A percentile compares a stretch with the other conserved stretches of the same genome.
These are phyloP conservation scores for Purshia tridentata DNA, from an alignment of 306 rosid genomes.

Conservation along the genomic window DNA sequence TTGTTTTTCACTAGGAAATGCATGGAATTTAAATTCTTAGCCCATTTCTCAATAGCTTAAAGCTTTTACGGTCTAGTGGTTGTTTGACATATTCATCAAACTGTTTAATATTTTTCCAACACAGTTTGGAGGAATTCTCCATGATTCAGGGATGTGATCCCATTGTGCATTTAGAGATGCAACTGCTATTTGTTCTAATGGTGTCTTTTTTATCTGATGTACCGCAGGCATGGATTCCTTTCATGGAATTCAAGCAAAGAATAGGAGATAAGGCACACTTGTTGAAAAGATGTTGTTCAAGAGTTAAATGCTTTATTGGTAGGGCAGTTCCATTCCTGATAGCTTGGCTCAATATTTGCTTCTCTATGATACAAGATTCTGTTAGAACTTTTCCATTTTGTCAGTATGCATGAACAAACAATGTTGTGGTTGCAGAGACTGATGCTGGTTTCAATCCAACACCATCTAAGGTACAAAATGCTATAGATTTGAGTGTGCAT, in stretches of 20 bases:
- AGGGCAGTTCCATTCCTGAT: slow-evolving; percentile 4
- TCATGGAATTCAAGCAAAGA: slow-evolving; percentile 50
- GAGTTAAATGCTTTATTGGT: slow-evolving; percentile 76
- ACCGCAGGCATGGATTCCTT: slow-evolving; percentile 53
- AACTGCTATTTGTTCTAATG: neutral
- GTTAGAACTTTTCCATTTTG: neutral
- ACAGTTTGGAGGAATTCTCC: neutral
- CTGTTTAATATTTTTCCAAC: neutral
- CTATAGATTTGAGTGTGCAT: slow-evolving; percentile 6
- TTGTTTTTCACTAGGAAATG: neutral
- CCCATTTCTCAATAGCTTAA: neutral
- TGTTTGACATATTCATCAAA: neutral
- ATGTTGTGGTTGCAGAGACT: slow-evolving; percentile 45
- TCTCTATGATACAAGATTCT: neutral
- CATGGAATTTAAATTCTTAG: neutral
- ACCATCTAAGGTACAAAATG: slow-evolving; percentile 45
- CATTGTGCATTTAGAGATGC: neutral
- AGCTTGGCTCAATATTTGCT: neutral
- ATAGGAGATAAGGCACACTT: slow-evolving; percentile 39
- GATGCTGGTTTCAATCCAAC: slow-evolving; percentile 74
- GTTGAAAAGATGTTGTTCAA: slow-evolving; percentile 47
- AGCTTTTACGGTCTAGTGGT: neutral
- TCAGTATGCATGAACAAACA: neutral
- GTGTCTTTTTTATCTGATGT: neutral
- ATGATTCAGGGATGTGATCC: neutral